Evolutionary conservation across 306 rosid species (phyloP).

Genomic region (Prinsepia uniflora): DNA sequence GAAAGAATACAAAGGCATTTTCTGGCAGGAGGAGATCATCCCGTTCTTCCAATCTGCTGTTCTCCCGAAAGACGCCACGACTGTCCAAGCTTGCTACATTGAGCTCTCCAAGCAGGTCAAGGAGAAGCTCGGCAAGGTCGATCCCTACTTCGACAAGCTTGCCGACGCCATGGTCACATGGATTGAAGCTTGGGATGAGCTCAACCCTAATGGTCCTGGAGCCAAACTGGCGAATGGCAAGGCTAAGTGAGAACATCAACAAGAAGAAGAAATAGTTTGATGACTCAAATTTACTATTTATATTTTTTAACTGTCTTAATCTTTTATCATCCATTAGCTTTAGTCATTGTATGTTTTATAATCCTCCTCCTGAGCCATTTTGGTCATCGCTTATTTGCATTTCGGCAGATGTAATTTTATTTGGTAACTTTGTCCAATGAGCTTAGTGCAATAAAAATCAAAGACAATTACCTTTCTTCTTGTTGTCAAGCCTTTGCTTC

Average conservation of each 20-base stretch:
- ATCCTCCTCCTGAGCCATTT: constrained; percentile 6
- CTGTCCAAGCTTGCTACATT: constrained; percentile 82
- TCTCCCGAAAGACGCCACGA: constrained; percentile 72
- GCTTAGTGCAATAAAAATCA: constrained; percentile 28
- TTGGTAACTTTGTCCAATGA: constrained; percentile 19
- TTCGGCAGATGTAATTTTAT: constrained; percentile 27
- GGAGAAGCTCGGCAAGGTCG: constrained; percentile 70
- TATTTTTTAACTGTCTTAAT: neutral
- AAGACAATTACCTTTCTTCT: neutral
- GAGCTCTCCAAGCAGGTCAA: constrained; percentile 84
- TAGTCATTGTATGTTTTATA: constrained; percentile 13
- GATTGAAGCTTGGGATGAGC: constrained; percentile 68
- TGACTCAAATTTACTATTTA: neutral
- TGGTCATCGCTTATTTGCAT: constrained; percentile 16
- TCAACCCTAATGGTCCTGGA: constrained; percentile 32
- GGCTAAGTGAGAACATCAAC: constrained; percentile 13
- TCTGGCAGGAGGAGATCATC: constrained; percentile 75
- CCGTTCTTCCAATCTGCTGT: constrained; percentile 54
- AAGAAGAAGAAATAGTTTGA: neutral
- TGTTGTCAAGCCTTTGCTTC: neutral
- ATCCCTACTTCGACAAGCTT: constrained; percentile 70
- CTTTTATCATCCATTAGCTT: neutral
- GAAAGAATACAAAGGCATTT: constrained; percentile 70
- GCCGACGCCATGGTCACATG: constrained; percentile 66
- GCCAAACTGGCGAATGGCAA: constrained; percentile 36